A percentile compares a stretch with the other conserved stretches of the same genome.
phyloP scores from a whole-genome alignment of 371 early-diverging fungal genomes.

The Fennellomyces sp. region DNA sequence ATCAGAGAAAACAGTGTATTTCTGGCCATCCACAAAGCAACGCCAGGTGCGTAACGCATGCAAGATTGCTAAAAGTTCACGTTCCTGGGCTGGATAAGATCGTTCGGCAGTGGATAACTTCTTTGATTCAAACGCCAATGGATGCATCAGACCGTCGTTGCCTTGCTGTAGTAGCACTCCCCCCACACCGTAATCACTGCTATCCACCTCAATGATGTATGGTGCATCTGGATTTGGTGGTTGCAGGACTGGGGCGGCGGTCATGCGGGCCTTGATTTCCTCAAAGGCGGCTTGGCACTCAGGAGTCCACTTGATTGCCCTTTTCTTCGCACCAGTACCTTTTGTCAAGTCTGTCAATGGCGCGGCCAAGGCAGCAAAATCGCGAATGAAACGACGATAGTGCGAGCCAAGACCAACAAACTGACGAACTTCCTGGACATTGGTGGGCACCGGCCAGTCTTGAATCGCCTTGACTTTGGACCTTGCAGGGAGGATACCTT shows the following conservation, averaged over 20 bases:
- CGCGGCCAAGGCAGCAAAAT: background rate
- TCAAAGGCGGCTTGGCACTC: constrained; percentile 15
- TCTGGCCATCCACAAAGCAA: constrained; percentile 26
- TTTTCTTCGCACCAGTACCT: no score
- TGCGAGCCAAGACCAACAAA: constrained; percentile 37
- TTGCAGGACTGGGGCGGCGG: constrained; percentile 6
- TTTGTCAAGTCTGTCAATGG: constrained; percentile 1
- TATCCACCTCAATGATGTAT: constrained; percentile 37
- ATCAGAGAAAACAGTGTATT: constrained; percentile 23
- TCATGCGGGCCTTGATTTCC: constrained; percentile 3
- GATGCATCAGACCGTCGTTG: constrained; percentile 32
- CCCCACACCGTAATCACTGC: constrained; percentile 30
- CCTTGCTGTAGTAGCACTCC: constrained; percentile 26
- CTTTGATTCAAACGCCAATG: constrained; percentile 27
- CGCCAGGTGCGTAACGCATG: constrained; percentile 37
- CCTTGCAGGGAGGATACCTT: constrained; percentile 28
- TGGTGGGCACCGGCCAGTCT: no score
- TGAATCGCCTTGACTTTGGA: constrained; percentile 34
- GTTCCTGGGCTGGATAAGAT: constrained; percentile 38
- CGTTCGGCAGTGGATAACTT: constrained; percentile 8
- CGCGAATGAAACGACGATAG: constrained; percentile 9
- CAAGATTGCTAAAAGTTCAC: constrained; percentile 39
- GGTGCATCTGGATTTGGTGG: constrained; percentile 21
- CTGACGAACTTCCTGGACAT: constrained; percentile 33
- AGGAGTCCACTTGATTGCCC: constrained; percentile 4